phyloP scores from a whole-genome alignment of 441 rosid genomes.

The Erysimum cheiri region DNA sequence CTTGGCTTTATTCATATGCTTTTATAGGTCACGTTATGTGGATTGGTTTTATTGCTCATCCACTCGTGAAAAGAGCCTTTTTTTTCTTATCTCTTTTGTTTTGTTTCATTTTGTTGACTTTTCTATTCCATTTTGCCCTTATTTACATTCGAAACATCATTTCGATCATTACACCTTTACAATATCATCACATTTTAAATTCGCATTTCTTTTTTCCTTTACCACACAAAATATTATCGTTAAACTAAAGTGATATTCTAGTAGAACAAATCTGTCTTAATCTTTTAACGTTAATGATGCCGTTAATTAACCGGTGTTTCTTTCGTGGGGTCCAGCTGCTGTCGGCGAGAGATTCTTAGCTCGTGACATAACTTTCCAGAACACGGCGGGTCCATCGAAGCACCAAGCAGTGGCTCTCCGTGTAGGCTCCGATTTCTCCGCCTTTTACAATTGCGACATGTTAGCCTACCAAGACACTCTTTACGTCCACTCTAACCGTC shows the following conservation, averaged over 20 bases:
- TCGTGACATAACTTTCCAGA: constrained; percentile 64
- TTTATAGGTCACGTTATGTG: constrained; percentile 20
- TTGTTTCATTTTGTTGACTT: constrained; percentile 27
- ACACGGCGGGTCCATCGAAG: constrained; percentile 72
- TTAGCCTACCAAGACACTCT: constrained; percentile 74
- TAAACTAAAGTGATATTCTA: constrained; percentile 1
- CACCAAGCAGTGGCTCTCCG: constrained; percentile 79
- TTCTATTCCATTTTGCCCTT: not conserved
- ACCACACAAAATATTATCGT: not conserved
- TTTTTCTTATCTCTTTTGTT: not conserved
- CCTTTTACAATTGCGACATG: constrained; percentile 59
- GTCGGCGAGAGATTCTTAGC: constrained; percentile 69
- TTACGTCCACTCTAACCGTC: constrained; percentile 68
- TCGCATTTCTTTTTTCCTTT: not conserved
- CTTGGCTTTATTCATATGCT: constrained; percentile 34
- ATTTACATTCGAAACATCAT: not conserved
- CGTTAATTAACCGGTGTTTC: constrained; percentile 1
- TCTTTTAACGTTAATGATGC: constrained; percentile 14
- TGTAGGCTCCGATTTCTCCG: constrained; percentile 61
- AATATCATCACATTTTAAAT: constrained; percentile 8
- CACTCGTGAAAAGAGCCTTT: constrained; percentile 40
- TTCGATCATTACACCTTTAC: constrained; percentile 8
- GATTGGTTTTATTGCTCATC: constrained; percentile 34
- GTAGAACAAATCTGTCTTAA: not conserved
- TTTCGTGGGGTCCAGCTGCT: constrained; percentile 53